Conservation (phyloP, 2,329 filamentous ascomycete species). For the Malbranchea cinnamomea region DNA sequence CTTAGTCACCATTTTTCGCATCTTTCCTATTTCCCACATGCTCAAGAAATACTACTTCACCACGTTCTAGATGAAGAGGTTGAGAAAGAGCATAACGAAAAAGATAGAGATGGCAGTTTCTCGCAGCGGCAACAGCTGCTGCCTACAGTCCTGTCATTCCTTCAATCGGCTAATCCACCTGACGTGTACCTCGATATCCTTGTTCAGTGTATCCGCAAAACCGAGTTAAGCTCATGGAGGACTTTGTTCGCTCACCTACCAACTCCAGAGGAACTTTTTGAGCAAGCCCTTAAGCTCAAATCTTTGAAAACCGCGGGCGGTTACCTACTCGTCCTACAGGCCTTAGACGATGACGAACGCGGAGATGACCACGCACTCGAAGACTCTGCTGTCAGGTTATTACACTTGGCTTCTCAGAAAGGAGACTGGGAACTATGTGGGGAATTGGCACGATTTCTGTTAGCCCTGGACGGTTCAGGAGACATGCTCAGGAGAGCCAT, state of each 20-base stretch:
- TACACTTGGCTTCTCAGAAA: slow-evolving; percentile 66
- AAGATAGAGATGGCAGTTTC: slow-evolving; percentile 4
- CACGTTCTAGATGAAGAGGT: slow-evolving; percentile 91
- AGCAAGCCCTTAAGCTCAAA: slow-evolving; percentile 72
- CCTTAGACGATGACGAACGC: slow-evolving; percentile 38
- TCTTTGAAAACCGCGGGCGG: slow-evolving; percentile 90
- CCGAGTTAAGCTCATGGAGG: slow-evolving; percentile 85
- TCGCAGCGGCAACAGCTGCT: slow-evolving; percentile 20
- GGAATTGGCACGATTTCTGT: slow-evolving; percentile 85
- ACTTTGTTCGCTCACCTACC: slow-evolving; percentile 87
- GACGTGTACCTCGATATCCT: slow-evolving; percentile 78
- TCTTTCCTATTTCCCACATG: slow-evolving; percentile 84
- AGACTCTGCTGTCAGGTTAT: slow-evolving; percentile 54
- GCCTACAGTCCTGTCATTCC: slow-evolving; percentile 44
- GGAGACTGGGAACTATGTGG: slow-evolving; percentile 93
- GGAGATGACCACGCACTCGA: slow-evolving; percentile 40
- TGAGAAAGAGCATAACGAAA: slow-evolving; percentile 38
- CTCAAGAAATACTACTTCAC: slow-evolving; percentile 80
- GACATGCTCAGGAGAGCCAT: slow-evolving; percentile 47
- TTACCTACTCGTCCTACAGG: slow-evolving; percentile 89
- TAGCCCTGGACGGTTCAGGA: slow-evolving; percentile 78
- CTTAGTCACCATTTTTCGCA: slow-evolving; percentile 74
- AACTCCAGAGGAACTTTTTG: slow-evolving; percentile 79
- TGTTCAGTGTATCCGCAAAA: slow-evolving; percentile 93
- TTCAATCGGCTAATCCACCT: slow-evolving; percentile 53